Percentiles rank a stretch among this genome's conserved stretches.
phyloP scores from a whole-genome alignment of 192 early-diverging fungal species.

The Diversispora epigaea region DNA sequence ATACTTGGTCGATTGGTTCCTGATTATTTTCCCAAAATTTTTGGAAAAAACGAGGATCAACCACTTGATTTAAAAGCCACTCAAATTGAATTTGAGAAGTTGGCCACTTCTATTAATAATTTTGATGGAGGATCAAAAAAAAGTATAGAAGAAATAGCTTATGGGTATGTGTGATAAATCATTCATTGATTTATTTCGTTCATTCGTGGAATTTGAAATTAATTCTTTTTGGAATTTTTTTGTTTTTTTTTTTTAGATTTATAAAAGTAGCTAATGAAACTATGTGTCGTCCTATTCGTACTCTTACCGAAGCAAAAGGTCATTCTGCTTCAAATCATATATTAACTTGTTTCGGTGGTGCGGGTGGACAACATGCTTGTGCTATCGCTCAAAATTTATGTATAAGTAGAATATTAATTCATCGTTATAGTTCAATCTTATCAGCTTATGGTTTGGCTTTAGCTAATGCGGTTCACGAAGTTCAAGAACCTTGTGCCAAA shows the following conservation, averaged over 20 bases:
- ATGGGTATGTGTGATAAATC: conserved; percentile 53
- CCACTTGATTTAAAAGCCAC: conserved; percentile 73
- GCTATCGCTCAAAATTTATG: conserved; percentile 87
- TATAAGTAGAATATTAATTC: conserved; percentile 82
- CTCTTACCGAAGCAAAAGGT: conserved; percentile 90
- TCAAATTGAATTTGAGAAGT: conserved; percentile 57
- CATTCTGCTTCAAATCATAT: conserved; percentile 82
- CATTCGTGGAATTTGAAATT: background rate
- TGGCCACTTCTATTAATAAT: conserved; percentile 67
- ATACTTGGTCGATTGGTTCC: conserved; percentile 82
- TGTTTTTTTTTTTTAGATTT: conserved; percentile 49
- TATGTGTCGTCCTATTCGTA: conserved; percentile 94
- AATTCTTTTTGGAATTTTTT: background rate
- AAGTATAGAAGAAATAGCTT: conserved; percentile 83
- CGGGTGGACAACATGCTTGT: conserved; percentile 95
- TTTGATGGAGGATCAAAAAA: conserved; percentile 47
- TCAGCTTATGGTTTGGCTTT: conserved; percentile 88
- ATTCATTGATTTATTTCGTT: background rate
- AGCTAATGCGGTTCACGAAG: conserved; percentile 91
- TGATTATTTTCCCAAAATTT: conserved; percentile 91
- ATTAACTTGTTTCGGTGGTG: conserved; percentile 92
- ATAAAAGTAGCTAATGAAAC: conserved; percentile 94
- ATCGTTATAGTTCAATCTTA: conserved; percentile 87
- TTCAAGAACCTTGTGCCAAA: conserved; percentile 76
- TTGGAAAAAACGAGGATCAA: conserved; percentile 82